Base-by-base conservation (phyloP, 805 yeast species). In the Kazachstania africana region DNA sequence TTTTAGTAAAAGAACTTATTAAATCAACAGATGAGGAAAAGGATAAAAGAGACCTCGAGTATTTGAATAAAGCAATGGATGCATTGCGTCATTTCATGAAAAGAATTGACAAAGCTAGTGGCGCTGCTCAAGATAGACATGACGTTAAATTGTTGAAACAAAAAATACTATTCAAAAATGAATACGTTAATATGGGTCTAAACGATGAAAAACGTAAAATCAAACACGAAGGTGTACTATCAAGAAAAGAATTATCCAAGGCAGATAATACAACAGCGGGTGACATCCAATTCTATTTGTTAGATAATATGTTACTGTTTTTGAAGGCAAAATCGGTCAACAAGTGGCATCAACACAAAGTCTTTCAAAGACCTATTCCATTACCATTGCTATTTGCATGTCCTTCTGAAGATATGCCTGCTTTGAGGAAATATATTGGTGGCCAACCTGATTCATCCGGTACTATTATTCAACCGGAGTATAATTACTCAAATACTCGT, bases 41-140 rank as follows among this genome's bases (percentile, higher is more conserved):
- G 46, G 71, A 69, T 32, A 71, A 44, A 26, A 44, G 55, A 35
- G 68, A 63, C 36, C 35, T 53, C 17, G 60, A 62, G 24, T 54
- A 76, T 42, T 62, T 91, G 35, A 65, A 70, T 16, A 74, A 73
- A 39, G 93, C 94, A 1, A 71, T 80, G 41, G 82, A 74, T 30
- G 73, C 78, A 44, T 69, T 88, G 23, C 75, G 78, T 37, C 78
- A 73, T 39, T 73, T 85, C 38, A 69, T 91, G 58, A 75, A 68
- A 18, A 71, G 80, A 50, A 63, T 64, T 34, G 84, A 91, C 53
- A 68, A 72, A 29, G 96, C 87, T 44, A 76, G 93, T 25, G 98
- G 98, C 59, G 87, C 79, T 44, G 83, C 94, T 19, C 85, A 91
- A 24, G 95, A 88, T 62, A 69, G 95, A 41, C 84, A 85, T 59